Conservation (phyloP, 805 yeast genomes). For the Yamadazyma endophytica region DNA sequence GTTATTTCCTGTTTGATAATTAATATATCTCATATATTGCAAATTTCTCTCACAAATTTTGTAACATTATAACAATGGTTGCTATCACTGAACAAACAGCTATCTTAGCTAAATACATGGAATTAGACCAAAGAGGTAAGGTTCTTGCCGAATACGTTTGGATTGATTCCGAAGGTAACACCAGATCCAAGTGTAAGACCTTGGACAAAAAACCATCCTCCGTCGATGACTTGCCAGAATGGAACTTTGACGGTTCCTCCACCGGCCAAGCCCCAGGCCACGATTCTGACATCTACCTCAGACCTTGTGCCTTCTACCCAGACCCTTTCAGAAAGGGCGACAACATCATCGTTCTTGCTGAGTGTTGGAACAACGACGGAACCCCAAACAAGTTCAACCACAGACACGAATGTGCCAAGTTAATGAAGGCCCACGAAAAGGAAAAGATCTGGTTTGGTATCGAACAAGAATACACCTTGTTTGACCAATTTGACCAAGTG, state of each 20-base stretch:
- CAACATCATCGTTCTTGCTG: slow-evolving; percentile 90
- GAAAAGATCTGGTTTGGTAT: slow-evolving; percentile 95
- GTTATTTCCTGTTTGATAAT: too few relatives aligned
- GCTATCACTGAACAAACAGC: slow-evolving; percentile 63
- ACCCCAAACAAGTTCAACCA: slow-evolving; percentile 98
- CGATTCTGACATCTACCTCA: slow-evolving; percentile 90
- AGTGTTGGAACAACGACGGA: slow-evolving; percentile 98
- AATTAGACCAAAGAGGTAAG: slow-evolving; percentile 79
- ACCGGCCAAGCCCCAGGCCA: slow-evolving; percentile 98
- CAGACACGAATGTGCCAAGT: slow-evolving; percentile 94
- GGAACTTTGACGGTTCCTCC: slow-evolving; percentile 99
- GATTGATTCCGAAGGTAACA: slow-evolving; percentile 89
- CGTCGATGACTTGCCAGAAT: slow-evolving; percentile 89
- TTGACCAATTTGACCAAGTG: slow-evolving; percentile 83
- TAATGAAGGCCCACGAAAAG: slow-evolving; percentile 85
- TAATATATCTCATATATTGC: too few relatives aligned
- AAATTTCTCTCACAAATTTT: slow-evolving; percentile 5
- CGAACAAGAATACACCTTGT: slow-evolving; percentile 97
- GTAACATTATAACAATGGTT: too few relatives aligned
- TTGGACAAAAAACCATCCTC: slow-evolving; percentile 62
- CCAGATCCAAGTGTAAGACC: slow-evolving; percentile 95
- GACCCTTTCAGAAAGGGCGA: slow-evolving; percentile 99
- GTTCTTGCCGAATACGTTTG: slow-evolving; percentile 96
- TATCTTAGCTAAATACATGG: slow-evolving; percentile 77
- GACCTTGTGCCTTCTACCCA: slow-evolving; percentile 93